Conservation (phyloP, 2,329 filamentous ascomycete species). For the Talaromyces sp. region DNA sequence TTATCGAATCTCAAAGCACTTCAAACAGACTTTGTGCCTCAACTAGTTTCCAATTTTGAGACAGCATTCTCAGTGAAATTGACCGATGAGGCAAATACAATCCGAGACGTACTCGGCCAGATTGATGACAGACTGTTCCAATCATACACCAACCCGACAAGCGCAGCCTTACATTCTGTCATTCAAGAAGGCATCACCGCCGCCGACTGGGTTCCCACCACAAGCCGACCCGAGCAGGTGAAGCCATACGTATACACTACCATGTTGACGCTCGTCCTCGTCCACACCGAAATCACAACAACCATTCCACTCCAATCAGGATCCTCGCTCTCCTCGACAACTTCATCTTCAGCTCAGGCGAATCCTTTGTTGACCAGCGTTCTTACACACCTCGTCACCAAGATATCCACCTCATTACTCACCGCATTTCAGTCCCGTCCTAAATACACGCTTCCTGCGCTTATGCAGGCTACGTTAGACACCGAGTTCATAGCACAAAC, state of each 20-base stretch:
- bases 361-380: slow-evolving; percentile 69
- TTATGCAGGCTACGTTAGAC: slow-evolving; percentile 96
- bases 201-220: slow-evolving; percentile 63
- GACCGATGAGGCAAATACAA: slow-evolving; percentile 86
- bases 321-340: slow-evolving; percentile 63
- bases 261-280: slow-evolving; percentile 77
- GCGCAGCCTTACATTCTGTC: slow-evolving; percentile 61
- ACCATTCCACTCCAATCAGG: slow-evolving; percentile 65
- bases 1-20: slow-evolving; percentile 86
- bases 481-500: slow-evolving; percentile 97
- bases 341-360: slow-evolving; percentile 61
- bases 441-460: slow-evolving; percentile 68
- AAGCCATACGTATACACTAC: slow-evolving; percentile 85
- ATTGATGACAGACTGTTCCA: slow-evolving; percentile 90
- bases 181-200: slow-evolving; percentile 68
- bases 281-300: slow-evolving; percentile 84
- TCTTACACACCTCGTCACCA: slow-evolving; percentile 79
- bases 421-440: slow-evolving; percentile 65
- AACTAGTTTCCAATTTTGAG: slow-evolving; percentile 88
- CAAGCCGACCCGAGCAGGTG: slow-evolving; percentile 62
- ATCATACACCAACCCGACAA: slow-evolving; percentile 77
- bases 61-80: slow-evolving; percentile 90
- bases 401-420: slow-evolving; percentile 73
- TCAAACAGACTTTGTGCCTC: slow-evolving; percentile 74
- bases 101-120: slow-evolving; percentile 82